phyloP scores from a whole-genome alignment of 192 early-diverging fungal genomes.

The Coemansia sp. region DNA sequence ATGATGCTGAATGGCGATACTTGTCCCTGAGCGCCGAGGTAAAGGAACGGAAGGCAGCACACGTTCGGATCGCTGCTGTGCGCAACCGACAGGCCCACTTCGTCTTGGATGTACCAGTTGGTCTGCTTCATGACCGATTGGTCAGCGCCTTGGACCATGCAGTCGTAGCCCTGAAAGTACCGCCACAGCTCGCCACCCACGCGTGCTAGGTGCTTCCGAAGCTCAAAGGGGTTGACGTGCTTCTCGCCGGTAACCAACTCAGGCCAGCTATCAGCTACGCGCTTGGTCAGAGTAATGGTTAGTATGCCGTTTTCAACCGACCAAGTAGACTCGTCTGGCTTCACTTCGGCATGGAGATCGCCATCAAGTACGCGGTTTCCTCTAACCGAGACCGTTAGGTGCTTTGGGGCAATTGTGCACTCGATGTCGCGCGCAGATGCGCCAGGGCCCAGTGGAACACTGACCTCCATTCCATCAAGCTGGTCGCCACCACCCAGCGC shows the following conservation, averaged over 20 bases:
- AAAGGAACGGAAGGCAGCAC: slow-evolving; percentile 66
- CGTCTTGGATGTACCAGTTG: slow-evolving; percentile 58
- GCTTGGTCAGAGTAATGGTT: slow-evolving; percentile 39
- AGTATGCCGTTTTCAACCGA: slow-evolving; percentile 32
- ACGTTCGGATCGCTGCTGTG: slow-evolving; percentile 66
- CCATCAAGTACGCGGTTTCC: slow-evolving; percentile 33
- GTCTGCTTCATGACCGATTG: slow-evolving; percentile 33
- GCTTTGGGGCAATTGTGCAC: slow-evolving; percentile 25
- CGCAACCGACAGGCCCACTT: slow-evolving; percentile 65
- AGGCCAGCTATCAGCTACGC: slow-evolving; percentile 29
- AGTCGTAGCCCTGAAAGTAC: slow-evolving; percentile 54
- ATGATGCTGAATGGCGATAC: slow-evolving; percentile 66
- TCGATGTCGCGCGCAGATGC: slow-evolving; percentile 20
- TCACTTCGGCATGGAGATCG: slow-evolving; percentile 31
- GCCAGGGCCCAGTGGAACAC: slow-evolving; percentile 22
- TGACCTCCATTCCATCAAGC: slow-evolving; percentile 45
- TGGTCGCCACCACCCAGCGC: slow-evolving; percentile 24
- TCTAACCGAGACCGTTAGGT: slow-evolving; percentile 22
- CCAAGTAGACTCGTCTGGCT: slow-evolving; percentile 36
- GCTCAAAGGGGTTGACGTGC: slow-evolving; percentile 28
- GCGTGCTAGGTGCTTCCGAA: slow-evolving; percentile 43
- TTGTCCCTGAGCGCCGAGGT: slow-evolving; percentile 51
- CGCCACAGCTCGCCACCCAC: slow-evolving; percentile 45
- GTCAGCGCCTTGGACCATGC: slow-evolving; percentile 24
- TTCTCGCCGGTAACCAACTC: slow-evolving; percentile 34